These are phyloP conservation scores for Euphorbia peplus DNA, from an alignment of 345 rosid species.

Conservation along the genomic window DNA sequence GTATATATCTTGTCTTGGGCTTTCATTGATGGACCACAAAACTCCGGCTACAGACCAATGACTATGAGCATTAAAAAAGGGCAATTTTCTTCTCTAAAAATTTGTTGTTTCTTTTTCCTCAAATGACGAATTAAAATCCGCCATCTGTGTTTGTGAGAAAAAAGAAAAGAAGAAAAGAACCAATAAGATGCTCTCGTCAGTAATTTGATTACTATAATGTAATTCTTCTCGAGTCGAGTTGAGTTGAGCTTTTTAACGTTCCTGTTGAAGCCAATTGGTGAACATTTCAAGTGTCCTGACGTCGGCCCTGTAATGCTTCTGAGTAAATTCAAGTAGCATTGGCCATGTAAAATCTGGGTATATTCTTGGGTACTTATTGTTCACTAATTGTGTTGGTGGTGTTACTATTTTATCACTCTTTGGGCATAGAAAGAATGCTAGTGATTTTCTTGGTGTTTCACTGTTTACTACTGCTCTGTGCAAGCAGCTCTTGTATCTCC, in stretches of 20 bases:
- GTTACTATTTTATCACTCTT: conserved; percentile 65
- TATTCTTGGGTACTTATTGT: conserved; percentile 44
- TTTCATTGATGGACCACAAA: conserved; percentile 11
- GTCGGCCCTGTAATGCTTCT: conserved; percentile 86
- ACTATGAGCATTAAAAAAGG: conserved; percentile 18
- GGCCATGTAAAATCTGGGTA: conserved; percentile 93
- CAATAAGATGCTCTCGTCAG: background rate
- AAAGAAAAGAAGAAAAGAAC: background rate
- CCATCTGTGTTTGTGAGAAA: background rate
- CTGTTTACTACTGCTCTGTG: conserved; percentile 95
- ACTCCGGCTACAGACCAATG: conserved; percentile 20
- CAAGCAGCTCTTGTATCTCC: conserved; percentile 82
- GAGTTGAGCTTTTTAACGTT: too few species aligned
- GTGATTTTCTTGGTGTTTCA: conserved; percentile 73
- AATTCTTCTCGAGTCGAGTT: too few species aligned
- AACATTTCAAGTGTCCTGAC: conserved; percentile 75
- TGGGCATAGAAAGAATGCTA: conserved; percentile 94
- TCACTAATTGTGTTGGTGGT: conserved; percentile 74
- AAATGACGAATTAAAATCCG: conserved; percentile 6
- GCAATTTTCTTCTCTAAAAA: conserved; percentile 3
- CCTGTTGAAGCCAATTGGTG: conserved; percentile 55
- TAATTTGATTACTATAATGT: too few species aligned
- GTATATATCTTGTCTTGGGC: conserved; percentile 8
- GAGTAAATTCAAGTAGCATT: conserved; percentile 73
- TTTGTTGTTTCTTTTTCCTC: background rate